Evolutionary conservation across 208 protist species (phyloP), one percentile per base, ranked within the genome.

Genomic region (Leishmania gerbilli): DNA sequence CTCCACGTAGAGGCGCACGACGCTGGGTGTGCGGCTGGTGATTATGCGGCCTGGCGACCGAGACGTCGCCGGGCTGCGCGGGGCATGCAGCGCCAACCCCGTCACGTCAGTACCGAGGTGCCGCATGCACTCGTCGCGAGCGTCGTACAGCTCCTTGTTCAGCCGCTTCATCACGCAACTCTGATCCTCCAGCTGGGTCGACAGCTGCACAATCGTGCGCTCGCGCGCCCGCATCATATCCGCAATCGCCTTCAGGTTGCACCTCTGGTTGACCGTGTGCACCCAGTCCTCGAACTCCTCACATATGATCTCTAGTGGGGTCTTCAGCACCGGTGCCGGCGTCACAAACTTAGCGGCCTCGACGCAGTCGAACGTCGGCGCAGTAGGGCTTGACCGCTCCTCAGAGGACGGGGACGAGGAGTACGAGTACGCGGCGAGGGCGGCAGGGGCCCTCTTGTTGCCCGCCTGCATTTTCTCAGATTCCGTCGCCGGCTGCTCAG

Each of bases 281-380:
- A 60, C 82, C 85, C 87, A 90, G 34, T 77, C 83, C 60, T 85
- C 79, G 6, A 88, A 13, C 65, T 90, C 89, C 56, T 76, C 80
- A 15, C 42, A 58, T 5, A 93, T 37, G 9, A 91, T 67, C 58
- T 79, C 79, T 37, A 64, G 49, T 62, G 80, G 80, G 27, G 79
- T 8, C 49, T 60, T 79, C 42, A 79, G 56, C 51, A 77, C 77
- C 27, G 83, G 78, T 27, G 80, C 72, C 34, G 84, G 58, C 2
- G 80, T 79, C 27, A 78, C 62, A 21, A 79, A 78, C 69, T 81
- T 85, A 7, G 76, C 80, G 3, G 71, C 76, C 15, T 69, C 79
- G 15, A 21, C 69, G 0, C 13, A 8, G 60, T 79, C 76, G 40
- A 77, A 77, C 37, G 62, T 78, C 6, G 64, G 47, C 15, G 51